Conservation (phyloP, 176 grass and related monocot genomes). For the Hsuehochloa calcarea region DNA sequence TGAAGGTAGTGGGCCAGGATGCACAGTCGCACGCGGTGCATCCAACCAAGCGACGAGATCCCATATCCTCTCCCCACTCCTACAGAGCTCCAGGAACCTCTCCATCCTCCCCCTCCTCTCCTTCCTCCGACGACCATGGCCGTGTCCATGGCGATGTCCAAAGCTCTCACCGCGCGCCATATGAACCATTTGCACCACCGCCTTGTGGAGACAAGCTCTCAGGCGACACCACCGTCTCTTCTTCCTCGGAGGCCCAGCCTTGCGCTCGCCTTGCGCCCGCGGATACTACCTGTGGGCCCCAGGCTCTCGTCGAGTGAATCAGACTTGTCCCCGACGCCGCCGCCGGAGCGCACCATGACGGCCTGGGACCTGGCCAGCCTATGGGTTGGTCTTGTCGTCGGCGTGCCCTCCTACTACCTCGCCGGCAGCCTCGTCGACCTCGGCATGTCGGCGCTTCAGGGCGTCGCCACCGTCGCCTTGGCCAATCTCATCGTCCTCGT, state of each 20-base stretch:
- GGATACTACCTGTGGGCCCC: conserved; percentile 25
- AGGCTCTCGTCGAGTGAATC: conserved; percentile 29
- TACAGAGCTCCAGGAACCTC: not conserved
- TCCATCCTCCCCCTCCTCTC: not conserved
- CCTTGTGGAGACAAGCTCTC: conserved; percentile 5
- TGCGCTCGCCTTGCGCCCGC: conserved; percentile 7
- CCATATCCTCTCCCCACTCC: conserved; percentile 28
- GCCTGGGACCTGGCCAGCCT: conserved; percentile 80
- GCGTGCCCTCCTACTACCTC: conserved; percentile 90
- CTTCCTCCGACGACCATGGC: conserved; percentile 8
- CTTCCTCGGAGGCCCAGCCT: conserved; percentile 32
- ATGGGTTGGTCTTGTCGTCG: conserved; percentile 88
- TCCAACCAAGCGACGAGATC: conserved; percentile 34
- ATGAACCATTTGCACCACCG: conserved; percentile 11
- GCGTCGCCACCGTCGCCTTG: conserved; percentile 62
- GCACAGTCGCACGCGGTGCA: not conserved
- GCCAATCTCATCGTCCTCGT: conserved; percentile 67
- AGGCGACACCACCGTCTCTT: conserved; percentile 14
- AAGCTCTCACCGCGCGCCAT: conserved; percentile 9
- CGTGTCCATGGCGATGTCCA: conserved; percentile 41
- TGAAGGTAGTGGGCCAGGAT: not conserved
- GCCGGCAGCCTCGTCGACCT: conserved; percentile 94
- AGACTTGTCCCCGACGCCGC: conserved; percentile 61
- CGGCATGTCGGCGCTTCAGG: conserved; percentile 89
- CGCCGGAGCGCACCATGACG: conserved; percentile 68